Evolutionary conservation across 441 rosid genomes (phyloP).

Genomic region (Pelargonium australe): DNA sequence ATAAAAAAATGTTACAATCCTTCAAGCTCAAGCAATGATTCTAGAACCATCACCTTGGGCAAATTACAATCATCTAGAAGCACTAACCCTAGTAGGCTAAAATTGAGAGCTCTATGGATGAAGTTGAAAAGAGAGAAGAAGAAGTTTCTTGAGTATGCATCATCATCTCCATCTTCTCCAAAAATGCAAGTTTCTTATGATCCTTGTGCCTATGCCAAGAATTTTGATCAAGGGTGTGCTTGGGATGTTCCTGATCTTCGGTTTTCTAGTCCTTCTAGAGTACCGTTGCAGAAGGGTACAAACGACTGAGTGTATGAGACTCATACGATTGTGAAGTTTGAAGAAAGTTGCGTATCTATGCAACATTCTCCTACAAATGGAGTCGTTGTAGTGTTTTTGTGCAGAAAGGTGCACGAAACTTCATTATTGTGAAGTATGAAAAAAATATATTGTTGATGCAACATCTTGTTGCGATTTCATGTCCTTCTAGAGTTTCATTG

Average conservation of each 20-base stretch:
- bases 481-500: too few relatives aligned
- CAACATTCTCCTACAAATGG: too few relatives aligned
- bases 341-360: too few relatives aligned
- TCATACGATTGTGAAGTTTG: too few relatives aligned
- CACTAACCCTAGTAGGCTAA: conserved; percentile 19
- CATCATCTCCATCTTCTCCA: neutral
- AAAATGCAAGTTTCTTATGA: conserved; percentile 22
- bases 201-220: conserved; percentile 29
- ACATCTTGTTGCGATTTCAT: too few relatives aligned
- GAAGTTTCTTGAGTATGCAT: conserved; percentile 23
- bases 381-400: too few relatives aligned
- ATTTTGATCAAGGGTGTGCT: conserved; percentile 39
- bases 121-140: conserved; percentile 31
- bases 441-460: too few relatives aligned
- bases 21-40: neutral
- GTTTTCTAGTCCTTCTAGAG: conserved; percentile 26
- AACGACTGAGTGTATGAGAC: neutral
- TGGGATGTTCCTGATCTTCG: conserved; percentile 35
- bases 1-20: neutral
- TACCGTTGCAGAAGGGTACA: conserved; percentile 12
- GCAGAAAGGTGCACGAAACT: too few relatives aligned
- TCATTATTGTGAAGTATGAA: too few relatives aligned
- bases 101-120: conserved; percentile 32
- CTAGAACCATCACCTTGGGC: neutral
- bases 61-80: neutral